Base-by-base conservation (phyloP, 768 basidiomycete genomes). In the Naganishia vishniacii region DNA sequence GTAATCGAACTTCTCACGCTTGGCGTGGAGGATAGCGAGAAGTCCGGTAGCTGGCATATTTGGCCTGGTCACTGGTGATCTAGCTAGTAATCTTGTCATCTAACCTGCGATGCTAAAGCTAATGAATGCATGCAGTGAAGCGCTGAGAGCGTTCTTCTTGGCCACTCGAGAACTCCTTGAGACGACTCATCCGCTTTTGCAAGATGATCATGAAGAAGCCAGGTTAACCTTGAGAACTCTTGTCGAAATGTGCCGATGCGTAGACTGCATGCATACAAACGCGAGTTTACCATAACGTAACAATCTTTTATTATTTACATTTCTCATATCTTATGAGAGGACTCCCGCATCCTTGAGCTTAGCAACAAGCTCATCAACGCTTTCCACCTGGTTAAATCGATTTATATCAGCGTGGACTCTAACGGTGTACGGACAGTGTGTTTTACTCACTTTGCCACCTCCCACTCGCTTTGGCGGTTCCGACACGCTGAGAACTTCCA, bases 391-490 rank as follows among this genome's bases (percentile, higher is more conserved):
- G 12, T 12, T 12, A 26, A 32, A 58, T 4, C 11, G 31, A 11
- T 25, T 34, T 56, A 2, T 49, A 25, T 58, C 13, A 28, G 4
- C 23, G n/a, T 44, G 23, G 18, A 29, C 7, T 37, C 6, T 34
- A 9, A n/a, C 46, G 31, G 7, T 32, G n/a, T n/a, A n/a, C n/a
- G 31, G 1, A 20, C 29, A 11, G 31, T 18, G 32, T 11, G 7
- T n/a, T 13, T 23, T 44, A 65, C 81, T 47, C 59, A 83, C 94
- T 83, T 95, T 99, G 46, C 84, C 85, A 28, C 95, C 94, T 13
- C 95, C 95, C 40, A 88, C 83, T 37, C 95, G 86, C 75, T 88
- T 86, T 0, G 89, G 87, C 26, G 95, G 95, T 75, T 97, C 94
- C 1, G 84, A 79, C 26, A 98, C 88, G 70, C 88, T 89, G 72